A percentile compares a stretch with the other conserved stretches of the same genome.
Conservation (phyloP, 208 protist species). For the Leishmania major region DNA sequence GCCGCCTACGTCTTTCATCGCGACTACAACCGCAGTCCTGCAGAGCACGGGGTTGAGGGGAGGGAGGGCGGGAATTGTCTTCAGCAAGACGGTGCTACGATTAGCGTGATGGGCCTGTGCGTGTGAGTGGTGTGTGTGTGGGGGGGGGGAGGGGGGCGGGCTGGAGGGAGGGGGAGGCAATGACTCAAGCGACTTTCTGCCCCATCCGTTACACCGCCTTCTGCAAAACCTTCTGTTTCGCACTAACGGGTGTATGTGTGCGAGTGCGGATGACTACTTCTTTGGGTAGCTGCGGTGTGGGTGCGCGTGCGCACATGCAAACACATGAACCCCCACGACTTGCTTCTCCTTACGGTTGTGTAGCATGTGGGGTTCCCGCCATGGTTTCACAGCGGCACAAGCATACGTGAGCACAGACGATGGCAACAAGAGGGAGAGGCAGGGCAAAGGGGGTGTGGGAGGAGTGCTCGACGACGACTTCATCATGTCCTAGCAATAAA, state of each 20-base stretch:
- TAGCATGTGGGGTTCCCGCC: too few relatives aligned
- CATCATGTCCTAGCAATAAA: not conserved
- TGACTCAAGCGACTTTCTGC: not conserved
- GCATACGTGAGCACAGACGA: not conserved
- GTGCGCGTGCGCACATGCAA: not conserved
- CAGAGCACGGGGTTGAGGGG: not conserved
- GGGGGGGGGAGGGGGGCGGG: not conserved
- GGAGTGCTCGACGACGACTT: not conserved
- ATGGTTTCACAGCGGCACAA: too few relatives aligned
- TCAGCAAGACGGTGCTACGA: not conserved
- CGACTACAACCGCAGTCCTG: not conserved
- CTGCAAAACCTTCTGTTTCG: not conserved
- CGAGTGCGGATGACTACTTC: not conserved
- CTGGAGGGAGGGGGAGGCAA: not conserved
- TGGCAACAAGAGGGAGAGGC: not conserved
- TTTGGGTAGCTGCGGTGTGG: not conserved
- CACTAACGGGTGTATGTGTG: not conserved
- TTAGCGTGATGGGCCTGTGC: not conserved
- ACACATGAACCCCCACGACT: not conserved
- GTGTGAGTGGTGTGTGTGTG: too few relatives aligned
- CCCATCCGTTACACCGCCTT: not conserved
- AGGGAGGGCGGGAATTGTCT: not conserved
- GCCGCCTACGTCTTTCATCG: not conserved
- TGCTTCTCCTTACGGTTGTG: too few relatives aligned
- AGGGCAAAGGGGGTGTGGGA: not conserved